phyloP scores from a whole-genome alignment of 305 asterid species.

The Plantago coronopus region DNA sequence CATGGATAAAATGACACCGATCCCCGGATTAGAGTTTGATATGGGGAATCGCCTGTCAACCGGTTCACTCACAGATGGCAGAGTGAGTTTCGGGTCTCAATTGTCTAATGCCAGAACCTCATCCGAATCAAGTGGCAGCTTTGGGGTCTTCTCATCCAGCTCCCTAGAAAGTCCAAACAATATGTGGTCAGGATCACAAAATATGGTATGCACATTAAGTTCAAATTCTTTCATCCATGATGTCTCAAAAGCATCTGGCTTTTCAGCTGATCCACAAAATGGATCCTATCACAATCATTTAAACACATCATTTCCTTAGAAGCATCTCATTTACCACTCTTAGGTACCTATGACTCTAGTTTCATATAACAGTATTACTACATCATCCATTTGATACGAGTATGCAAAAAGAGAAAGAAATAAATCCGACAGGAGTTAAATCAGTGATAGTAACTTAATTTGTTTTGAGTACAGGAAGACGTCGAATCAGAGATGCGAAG shows the following conservation, averaged over 20 bases:
- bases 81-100: conserved; percentile 63
- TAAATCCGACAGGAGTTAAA: background rate
- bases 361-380: no score
- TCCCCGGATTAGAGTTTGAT: conserved; percentile 35
- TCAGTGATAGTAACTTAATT: background rate
- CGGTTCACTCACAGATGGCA: conserved; percentile 53
- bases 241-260: no score
- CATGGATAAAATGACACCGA: conserved; percentile 31
- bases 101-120: conserved; percentile 45
- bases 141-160: conserved; percentile 48
- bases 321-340: no score
- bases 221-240: no score
- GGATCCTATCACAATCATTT: no score
- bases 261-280: no score
- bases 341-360: no score
- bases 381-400: no score
- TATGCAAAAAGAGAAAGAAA: background rate
- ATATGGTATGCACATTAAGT: conserved; percentile 43
- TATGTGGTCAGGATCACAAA: conserved; percentile 71
- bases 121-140: conserved; percentile 48
- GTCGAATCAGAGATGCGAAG: conserved; percentile 92
- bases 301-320: no score
- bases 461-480: conserved; percentile 48
- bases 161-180: conserved; percentile 51
- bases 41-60: conserved; percentile 50